Evolutionary conservation across 805 yeast genomes (phyloP).

Genomic region (Myxozyma geophila): DNA sequence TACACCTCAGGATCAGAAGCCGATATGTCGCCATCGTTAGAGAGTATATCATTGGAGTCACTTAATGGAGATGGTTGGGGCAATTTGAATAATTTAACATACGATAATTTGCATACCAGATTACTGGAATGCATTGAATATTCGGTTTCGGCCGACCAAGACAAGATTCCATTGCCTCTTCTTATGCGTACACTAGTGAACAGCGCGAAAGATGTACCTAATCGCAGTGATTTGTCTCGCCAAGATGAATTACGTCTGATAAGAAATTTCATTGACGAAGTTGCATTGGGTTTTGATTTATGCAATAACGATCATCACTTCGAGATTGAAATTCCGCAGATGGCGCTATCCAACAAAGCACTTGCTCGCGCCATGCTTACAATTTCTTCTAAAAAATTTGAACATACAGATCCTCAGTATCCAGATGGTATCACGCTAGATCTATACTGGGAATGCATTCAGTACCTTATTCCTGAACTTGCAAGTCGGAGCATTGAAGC

Average conservation of each 20-base stretch:
- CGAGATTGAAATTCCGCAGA: constrained; percentile 45
- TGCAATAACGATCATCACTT: constrained; percentile 46
- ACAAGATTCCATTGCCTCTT: neutral
- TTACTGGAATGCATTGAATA: neutral
- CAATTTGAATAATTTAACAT: neutral
- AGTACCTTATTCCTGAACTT: constrained; percentile 17
- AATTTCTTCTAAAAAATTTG: constrained; percentile 46
- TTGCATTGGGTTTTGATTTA: constrained; percentile 49
- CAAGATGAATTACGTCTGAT: constrained; percentile 7
- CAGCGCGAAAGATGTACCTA: neutral
- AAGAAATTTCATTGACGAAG: constrained; percentile 46
- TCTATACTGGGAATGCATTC: constrained; percentile 21
- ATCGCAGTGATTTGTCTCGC: neutral
- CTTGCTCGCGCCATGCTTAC: constrained; percentile 45
- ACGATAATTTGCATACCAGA: neutral
- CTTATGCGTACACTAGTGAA: neutral
- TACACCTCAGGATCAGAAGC: neutral
- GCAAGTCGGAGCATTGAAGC: constrained; percentile 36
- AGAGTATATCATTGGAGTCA: neutral
- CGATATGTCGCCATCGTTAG: neutral
- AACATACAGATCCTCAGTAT: constrained; percentile 42
- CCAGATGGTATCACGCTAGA: constrained; percentile 44
- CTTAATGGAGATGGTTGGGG: neutral
- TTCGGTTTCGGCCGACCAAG: neutral
- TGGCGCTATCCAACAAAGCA: constrained; percentile 43